Base-by-base conservation (phyloP, 176 grass and related monocot genomes). In the Bromus sterilis region DNA sequence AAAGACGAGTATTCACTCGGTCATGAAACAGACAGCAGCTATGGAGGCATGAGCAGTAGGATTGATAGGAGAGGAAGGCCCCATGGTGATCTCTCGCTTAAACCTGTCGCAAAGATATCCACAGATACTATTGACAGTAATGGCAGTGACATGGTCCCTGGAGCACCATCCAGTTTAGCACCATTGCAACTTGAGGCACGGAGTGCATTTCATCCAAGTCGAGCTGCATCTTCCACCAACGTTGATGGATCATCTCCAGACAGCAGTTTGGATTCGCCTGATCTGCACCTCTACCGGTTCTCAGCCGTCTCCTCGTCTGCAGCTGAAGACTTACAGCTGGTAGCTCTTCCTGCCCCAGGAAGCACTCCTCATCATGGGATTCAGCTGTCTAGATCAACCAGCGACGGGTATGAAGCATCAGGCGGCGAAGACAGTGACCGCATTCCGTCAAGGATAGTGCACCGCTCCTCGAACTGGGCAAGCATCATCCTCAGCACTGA, bases 401-500 rank as follows among this genome's bases (percentile, higher is more conserved):
- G 96, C 12, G 96, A 99, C 6, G 96, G 96, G 10, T 99, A 99
- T 33, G 96, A 99, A 93, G 96, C 96, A 71, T 99, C 96, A 76
- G 96, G 96, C 16, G 96, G 96, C 24, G 96, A 99, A 90, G 96
- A 99, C 73, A 95, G 92, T 8, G 96, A 99, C 53, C 89, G 96
- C 12, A 99, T 99, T 61, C 96, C 96, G 0, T 95, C 96, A 5
- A 79, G 93, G 62, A 99, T 99, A 78, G 92, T 99, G 60, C 96
- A 99, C 68, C 90, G 96, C 25, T 95, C 96, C 4, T 89, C 93
- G 2, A 99, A 99, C 77, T 99, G 96, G 96, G 84, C 96, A 39
- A 93, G 67, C 60, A 82, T 95, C 85, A 90, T 89, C 46, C 78
- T 86, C 74, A 89, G 43, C 57, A 66, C 83, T 10, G 88, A 89